Base-by-base conservation (phyloP, 2,329 filamentous ascomycete species). In the Pseudohalonectria lignicola region DNA sequence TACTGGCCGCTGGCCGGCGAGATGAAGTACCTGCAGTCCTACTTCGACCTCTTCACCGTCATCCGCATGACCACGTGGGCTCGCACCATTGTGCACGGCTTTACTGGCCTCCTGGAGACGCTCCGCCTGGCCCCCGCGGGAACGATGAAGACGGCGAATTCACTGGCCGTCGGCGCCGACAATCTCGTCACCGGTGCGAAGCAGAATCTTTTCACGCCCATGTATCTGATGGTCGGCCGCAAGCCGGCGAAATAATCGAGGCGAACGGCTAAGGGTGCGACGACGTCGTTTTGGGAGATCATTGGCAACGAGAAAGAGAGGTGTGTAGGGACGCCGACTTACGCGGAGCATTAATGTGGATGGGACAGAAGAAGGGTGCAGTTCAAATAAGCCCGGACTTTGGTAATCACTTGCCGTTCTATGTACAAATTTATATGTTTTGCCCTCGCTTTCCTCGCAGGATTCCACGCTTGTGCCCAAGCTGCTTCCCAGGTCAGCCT, bases 191-290 rank as follows among this genome's bases (percentile, higher is more conserved):
- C 84, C 34, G 90, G 90, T 61, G 90, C 79, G 26, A 76, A 78
- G 59, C 72, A 88, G 66, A 84, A 94, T 60, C 74, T 96, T n/a
- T 96, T 96, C 65, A 96, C 90, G 2, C 90, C 90, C 40, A 96
- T 96, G 90, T 95, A 94, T 66, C 69, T 96, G 55, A 95, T 95
- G 86, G 76, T 95, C 42, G 90, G 78, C 43, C 79, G 85, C 63
- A 95, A 95, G 72, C 86, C 90, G 4, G 51, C 51, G 36, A 56
- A 63, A 48, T 63, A 54, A 17, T 17, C 15, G 21, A 23, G 7
- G 15, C n/a, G n/a, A n/a, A n/a, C n/a, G n/a, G n/a, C n/a, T n/a
- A n/a, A n/a, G n/a, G n/a, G n/a, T n/a, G n/a, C n/a, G n/a, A n/a
- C n/a, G n/a, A n/a, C n/a, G n/a, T n/a, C n/a, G n/a, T n/a, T n/a